phyloP scores from a whole-genome alignment of 768 basidiomycete species.

The Suillus occidentalis region DNA sequence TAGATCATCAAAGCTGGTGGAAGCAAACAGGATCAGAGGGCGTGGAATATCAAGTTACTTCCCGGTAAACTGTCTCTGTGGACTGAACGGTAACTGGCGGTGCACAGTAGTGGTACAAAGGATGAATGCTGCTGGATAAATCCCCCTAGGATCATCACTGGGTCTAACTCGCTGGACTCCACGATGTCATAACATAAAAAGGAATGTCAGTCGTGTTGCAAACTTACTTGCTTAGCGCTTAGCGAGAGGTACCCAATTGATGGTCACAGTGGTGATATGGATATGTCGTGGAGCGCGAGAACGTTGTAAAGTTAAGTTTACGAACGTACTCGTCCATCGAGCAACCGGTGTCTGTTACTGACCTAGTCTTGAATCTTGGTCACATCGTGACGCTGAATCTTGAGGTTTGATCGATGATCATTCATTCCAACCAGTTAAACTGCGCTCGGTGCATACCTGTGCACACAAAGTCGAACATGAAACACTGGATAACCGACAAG shows the following conservation, averaged over 20 bases:
- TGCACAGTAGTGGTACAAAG: background rate
- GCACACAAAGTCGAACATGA: background rate
- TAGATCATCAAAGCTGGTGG: background rate
- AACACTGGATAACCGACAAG: background rate
- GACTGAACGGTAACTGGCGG: background rate
- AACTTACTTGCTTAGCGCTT: background rate
- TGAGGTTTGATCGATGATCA: background rate
- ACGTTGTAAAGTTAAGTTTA: background rate
- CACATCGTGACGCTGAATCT: background rate
- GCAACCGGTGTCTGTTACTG: background rate
- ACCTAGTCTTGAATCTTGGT: no score
- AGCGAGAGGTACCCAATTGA: background rate
- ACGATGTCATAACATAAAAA: background rate
- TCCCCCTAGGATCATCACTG: background rate
- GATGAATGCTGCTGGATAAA: background rate
- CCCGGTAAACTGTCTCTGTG: background rate
- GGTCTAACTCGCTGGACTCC: background rate
- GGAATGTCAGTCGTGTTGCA: background rate
- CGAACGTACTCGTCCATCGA: background rate
- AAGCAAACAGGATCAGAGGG: no score
- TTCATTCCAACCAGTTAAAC: background rate
- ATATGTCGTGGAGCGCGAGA: background rate
- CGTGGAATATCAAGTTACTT: background rate
- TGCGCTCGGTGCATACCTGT: background rate
- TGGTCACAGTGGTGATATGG: background rate